These are phyloP conservation scores for Coemansia brasiliensis DNA, from an alignment of 192 early-diverging fungal genomes.

Conservation along the genomic window DNA sequence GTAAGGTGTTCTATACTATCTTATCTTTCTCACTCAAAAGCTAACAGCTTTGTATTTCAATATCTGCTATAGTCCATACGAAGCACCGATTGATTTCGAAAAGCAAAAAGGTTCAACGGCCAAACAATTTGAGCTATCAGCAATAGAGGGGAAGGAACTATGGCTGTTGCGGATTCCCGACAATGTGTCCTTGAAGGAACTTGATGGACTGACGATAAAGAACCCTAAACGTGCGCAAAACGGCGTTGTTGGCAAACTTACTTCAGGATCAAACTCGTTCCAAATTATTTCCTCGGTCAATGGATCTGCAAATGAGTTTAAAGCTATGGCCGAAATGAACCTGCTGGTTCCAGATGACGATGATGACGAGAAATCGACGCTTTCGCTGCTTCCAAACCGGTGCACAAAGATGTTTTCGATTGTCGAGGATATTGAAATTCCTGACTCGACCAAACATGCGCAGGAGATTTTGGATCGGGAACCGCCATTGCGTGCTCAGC, in stretches of 20 bases:
- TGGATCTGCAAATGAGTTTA: conserved; percentile 22
- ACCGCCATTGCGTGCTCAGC: conserved; percentile 27
- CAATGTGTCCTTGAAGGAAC: conserved; percentile 28
- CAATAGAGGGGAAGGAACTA: conserved; percentile 38
- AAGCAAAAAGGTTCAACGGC: conserved; percentile 14
- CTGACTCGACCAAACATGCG: conserved; percentile 21
- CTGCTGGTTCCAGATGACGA: conserved; percentile 44
- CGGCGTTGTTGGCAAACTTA: conserved; percentile 23
- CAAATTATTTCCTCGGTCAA: conserved; percentile 23
- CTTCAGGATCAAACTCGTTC: conserved; percentile 14
- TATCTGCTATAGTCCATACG: conserved; percentile 15
- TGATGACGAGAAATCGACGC: conserved; percentile 12
- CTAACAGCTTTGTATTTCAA: too few species aligned
- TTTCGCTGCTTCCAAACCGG: conserved; percentile 26
- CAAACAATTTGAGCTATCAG: conserved; percentile 7
- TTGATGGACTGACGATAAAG: conserved; percentile 44
- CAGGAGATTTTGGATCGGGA: conserved; percentile 17
- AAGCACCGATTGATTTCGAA: conserved; percentile 36
- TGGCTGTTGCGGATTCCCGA: conserved; percentile 52
- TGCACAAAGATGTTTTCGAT: conserved; percentile 31
- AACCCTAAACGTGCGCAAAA: conserved; percentile 23
- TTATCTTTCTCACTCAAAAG: background rate
- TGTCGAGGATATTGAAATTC: conserved; percentile 39
- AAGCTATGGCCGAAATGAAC: conserved; percentile 46
- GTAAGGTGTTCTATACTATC: background rate